phyloP scores from a whole-genome alignment of 2,329 filamentous ascomycete species.

The Colletotrichum scovillei region DNA sequence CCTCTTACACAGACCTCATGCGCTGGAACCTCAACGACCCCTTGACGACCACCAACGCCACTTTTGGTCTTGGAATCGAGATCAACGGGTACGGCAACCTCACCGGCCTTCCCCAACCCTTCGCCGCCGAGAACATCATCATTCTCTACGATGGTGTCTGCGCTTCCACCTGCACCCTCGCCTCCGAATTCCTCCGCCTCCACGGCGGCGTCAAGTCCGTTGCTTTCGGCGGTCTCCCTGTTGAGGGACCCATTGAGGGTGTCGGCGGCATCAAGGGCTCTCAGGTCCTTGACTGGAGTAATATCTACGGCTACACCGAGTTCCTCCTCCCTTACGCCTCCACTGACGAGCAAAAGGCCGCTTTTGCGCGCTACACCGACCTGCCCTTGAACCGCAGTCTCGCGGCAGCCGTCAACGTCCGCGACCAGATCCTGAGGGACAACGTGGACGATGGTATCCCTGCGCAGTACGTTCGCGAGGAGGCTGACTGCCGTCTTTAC shows the following conservation, averaged over 20 bases:
- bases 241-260: slow-evolving; percentile 61
- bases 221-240: slow-evolving; percentile 62
- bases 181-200: slow-evolving; percentile 64
- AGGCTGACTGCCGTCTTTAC: slow-evolving; percentile 62
- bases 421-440: slow-evolving; percentile 50
- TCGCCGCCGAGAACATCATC: slow-evolving; percentile 67
- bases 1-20: slow-evolving; percentile 65
- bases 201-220: slow-evolving; percentile 65
- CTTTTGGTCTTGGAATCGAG: slow-evolving; percentile 55
- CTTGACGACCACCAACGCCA: slow-evolving; percentile 52
- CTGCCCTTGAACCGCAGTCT: slow-evolving; percentile 48
- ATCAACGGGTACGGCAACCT: slow-evolving; percentile 62
- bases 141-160: slow-evolving; percentile 70
- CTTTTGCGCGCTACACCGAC: slow-evolving; percentile 44
- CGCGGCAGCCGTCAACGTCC: slow-evolving; percentile 49
- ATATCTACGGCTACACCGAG: slow-evolving; percentile 43
- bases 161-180: slow-evolving; percentile 68
- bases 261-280: slow-evolving; percentile 65
- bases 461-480: slow-evolving; percentile 60
- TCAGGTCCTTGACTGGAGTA: slow-evolving; percentile 47
- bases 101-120: slow-evolving; percentile 61
- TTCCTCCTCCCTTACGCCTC: slow-evolving; percentile 38
- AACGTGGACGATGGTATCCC: slow-evolving; percentile 54
- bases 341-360: slow-evolving; percentile 43
- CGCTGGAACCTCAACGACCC: slow-evolving; percentile 61